Evolutionary conservation across 1,139 yeast genomes (phyloP), one percentile per base, ranked within the genome.

Genomic region (Geotrichum restrictum): DNA sequence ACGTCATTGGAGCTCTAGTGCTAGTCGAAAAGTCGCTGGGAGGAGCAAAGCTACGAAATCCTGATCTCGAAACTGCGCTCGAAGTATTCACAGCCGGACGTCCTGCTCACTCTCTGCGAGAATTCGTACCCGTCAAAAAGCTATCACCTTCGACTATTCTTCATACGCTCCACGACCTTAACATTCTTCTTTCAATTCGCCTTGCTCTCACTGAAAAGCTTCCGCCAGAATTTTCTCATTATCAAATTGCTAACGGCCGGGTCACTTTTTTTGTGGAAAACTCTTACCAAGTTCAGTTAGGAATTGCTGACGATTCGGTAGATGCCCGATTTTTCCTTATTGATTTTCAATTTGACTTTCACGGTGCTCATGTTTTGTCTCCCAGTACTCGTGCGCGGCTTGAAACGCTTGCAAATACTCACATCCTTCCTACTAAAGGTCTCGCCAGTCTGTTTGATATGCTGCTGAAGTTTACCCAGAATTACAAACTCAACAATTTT

Each of bases 41-140:
- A 4, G 88, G 91, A 18, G 98, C 98, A 1, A 88, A 88, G 63
- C 71, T 91, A 55, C 95, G 96, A 6, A 87, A 88, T 67, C 93
- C 96, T 0, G 98, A 93, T 67, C 69, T 93, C 33, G 77, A 82
- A 40, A 89, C 97, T 0, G 88, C 96, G 1, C 73, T 93, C 59
- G 95, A 93, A 64, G 96, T 93, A 1, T 73, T 89, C 48, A 78
- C 83, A 39, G 75, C 80, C 45, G 95, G 96, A 2, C 74, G 86
- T 59, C 96, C 98, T 1, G 81, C 81, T 47, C 74, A 87, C 43
- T 84, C 91, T 1, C 76, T 86, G 0, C 83, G 85, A 64, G 77
- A 79, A 59, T 80, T 82, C 60, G 70, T 81, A 38, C 75, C 78
- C 27, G 73, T 73, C n/a, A 69, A 72, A 45, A 75, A 73, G 18